Evolutionary conservation across 139 green algal species (phyloP).

Genomic region (Coelastrella sp.): DNA sequence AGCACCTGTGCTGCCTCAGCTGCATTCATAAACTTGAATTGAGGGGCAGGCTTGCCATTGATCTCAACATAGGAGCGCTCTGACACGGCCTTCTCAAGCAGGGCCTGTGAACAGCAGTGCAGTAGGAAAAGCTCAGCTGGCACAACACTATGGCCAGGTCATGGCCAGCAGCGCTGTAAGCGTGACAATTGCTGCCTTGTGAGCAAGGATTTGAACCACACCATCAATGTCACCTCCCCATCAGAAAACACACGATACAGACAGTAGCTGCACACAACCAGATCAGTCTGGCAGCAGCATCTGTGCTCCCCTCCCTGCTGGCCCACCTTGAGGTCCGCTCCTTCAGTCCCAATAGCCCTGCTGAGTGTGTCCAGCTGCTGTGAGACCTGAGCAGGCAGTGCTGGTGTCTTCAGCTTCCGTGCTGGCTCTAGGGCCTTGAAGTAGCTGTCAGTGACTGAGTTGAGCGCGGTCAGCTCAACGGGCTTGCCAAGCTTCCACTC

Average conservation of each 20-base stretch:
- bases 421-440: slow-evolving; percentile 60
- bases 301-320: neutral
- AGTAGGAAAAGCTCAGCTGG: neutral
- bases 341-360: slow-evolving; percentile 7
- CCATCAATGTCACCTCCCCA: too few relatives aligned
- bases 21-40: slow-evolving; percentile 51
- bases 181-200: neutral
- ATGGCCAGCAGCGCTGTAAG: neutral
- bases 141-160: neutral
- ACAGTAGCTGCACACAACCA: neutral
- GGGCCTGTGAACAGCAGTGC: slow-evolving; percentile 24
- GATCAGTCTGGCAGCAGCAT: neutral
- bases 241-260: too few relatives aligned
- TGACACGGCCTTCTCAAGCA: slow-evolving; percentile 58
- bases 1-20: slow-evolving; percentile 11
- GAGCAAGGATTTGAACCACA: too few relatives aligned
- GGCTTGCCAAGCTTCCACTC: slow-evolving; percentile 59
- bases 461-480: slow-evolving; percentile 53
- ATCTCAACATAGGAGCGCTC: slow-evolving; percentile 48
- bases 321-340: slow-evolving; percentile 30
- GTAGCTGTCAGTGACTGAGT: slow-evolving; percentile 61
- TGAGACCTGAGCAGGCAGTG: slow-evolving; percentile 45
- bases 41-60: slow-evolving; percentile 54
- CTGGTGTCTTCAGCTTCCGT: slow-evolving; percentile 61
- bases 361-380: slow-evolving; percentile 7